A percentile compares a stretch with the other conserved stretches of the same genome.
Conservation (phyloP, 164 flowering plant species). For the Kingdonia uniflora region DNA sequence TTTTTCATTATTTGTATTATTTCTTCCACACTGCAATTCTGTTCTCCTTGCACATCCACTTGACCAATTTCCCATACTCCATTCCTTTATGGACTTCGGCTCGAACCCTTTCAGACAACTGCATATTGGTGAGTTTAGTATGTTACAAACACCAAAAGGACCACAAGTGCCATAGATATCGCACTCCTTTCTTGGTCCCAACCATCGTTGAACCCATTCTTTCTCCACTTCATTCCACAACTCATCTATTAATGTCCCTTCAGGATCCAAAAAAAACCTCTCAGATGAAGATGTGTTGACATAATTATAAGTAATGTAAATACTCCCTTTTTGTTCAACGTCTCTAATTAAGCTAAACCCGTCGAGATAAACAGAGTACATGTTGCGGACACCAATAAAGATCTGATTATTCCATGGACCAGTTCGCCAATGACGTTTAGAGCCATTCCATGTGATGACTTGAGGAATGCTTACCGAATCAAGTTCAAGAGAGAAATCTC, state of each 20-base stretch:
- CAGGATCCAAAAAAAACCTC: slow-evolving; percentile 3
- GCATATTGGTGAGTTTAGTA: slow-evolving; percentile 1
- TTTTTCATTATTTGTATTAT: not conserved
- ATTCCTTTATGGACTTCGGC: slow-evolving; percentile 4
- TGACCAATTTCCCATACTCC: slow-evolving; percentile 9
- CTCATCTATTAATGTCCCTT: not conserved
- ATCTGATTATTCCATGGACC: slow-evolving; percentile 10
- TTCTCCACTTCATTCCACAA: slow-evolving; percentile 3
- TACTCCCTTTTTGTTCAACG: slow-evolving; percentile 1
- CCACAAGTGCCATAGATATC: slow-evolving; percentile 5
- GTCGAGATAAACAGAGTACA: slow-evolving; percentile 1
- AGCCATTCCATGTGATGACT: slow-evolving; percentile 11
- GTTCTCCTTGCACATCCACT: slow-evolving; percentile 10
- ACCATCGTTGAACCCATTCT: not conserved
- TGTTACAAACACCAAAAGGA: not conserved
- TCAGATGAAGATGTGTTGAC: slow-evolving; percentile 5
- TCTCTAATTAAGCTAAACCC: slow-evolving; percentile 6
- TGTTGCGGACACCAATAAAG: slow-evolving; percentile 20
- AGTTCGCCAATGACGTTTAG: slow-evolving; percentile 7
- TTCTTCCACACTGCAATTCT: slow-evolving; percentile 6
- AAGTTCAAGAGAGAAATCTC: slow-evolving; percentile 14
- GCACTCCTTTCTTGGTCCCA: not conserved
- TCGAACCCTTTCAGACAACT: slow-evolving; percentile 9
- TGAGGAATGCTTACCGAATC: slow-evolving; percentile 23
- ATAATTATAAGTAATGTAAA: not conserved